Base-by-base conservation (phyloP, 805 yeast species). In the Wickerhamiella domercqiae region DNA sequence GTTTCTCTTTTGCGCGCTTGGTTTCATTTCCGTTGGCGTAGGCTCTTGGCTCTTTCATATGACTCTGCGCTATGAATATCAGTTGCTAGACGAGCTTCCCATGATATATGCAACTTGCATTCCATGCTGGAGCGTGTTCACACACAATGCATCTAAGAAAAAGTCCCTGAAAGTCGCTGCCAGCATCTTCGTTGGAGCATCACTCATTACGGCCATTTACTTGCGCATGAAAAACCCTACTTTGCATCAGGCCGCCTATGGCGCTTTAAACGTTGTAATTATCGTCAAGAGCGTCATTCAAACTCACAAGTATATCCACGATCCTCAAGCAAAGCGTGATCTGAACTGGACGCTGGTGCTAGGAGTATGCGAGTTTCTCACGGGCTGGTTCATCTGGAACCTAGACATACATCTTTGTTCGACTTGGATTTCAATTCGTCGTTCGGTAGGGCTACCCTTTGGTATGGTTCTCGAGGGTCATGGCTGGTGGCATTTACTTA, bases 81-180 rank as follows among this genome's bases (percentile, higher is more conserved):
- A 90, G 61, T 57, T 90, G 45, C 66, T 90, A 56, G 98, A 90
- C 61, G 98, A 90, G 57, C 65, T 90, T 51, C 98, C 98, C 29
- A 90, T 90, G 98, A 82, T 90, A 44, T 90, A 90, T 60, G 96
- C 94, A 17, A 90, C 98, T 2, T 87, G 95, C 46, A 75, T 87
- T 20, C 97, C 98, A 0, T 75, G 83, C 43, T 82, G 93, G 93
- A 68, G 76, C 31, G 74, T 80, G 1, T 75, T 78, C 47, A 68
- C 79, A 34, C 80, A 74, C 51, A 71, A 70, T 29, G 62, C 59
- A 40, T 44, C 66, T 14, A 51, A 45, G 14, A 47, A 37, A 4
- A 62, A 57, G 21, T 64, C 73, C 7, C 34, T 58, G n/a, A 38
- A 55, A 11, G 62, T 75, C 17, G 83, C 67, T 0, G 32, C 61